A percentile compares a stretch with the other conserved stretches of the same genome.
These are phyloP conservation scores for Boletus subparvulus DNA, from an alignment of 768 basidiomycete genomes.

Conservation along the genomic window DNA sequence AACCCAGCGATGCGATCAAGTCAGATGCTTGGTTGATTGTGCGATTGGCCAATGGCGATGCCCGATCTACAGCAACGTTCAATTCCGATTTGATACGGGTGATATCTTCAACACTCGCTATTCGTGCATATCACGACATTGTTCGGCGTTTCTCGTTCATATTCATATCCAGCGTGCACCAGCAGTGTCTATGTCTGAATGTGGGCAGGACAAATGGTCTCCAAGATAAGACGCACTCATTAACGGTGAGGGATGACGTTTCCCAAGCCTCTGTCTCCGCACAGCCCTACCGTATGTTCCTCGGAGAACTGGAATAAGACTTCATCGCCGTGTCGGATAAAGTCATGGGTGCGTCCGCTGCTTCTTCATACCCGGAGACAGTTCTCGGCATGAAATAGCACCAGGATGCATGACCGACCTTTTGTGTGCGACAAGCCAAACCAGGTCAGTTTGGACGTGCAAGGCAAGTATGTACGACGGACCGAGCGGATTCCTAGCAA, in stretches of 20 bases:
- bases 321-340: slow-evolving; percentile 17
- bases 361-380: slow-evolving; percentile 11
- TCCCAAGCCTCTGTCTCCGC: not conserved
- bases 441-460: not conserved
- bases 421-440: not conserved
- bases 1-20: slow-evolving; percentile 2
- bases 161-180: slow-evolving; percentile 2
- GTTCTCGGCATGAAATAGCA: not conserved
- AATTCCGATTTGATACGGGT: slow-evolving; percentile 18
- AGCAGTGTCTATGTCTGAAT: not conserved
- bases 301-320: slow-evolving; percentile 17
- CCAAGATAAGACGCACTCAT: slow-evolving; percentile 11
- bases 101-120: slow-evolving; percentile 5
- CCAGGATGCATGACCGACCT: not conserved
- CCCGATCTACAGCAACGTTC: not conserved
- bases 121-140: slow-evolving; percentile 14
- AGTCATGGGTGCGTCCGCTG: not conserved
- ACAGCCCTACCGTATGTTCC: slow-evolving; percentile 9
- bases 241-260: slow-evolving; percentile 1
- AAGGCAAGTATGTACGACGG: not conserved
- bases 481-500: not conserved
- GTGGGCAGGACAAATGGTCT: not conserved
- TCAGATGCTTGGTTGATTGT: slow-evolving; percentile 1
- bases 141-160: slow-evolving; percentile 12
- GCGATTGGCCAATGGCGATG: slow-evolving; percentile 4